A percentile compares a stretch with the other conserved stretches of the same genome.
Conservation (phyloP, 2,329 filamentous ascomycete genomes). For the Monilinia vaccinii-corymbosi region DNA sequence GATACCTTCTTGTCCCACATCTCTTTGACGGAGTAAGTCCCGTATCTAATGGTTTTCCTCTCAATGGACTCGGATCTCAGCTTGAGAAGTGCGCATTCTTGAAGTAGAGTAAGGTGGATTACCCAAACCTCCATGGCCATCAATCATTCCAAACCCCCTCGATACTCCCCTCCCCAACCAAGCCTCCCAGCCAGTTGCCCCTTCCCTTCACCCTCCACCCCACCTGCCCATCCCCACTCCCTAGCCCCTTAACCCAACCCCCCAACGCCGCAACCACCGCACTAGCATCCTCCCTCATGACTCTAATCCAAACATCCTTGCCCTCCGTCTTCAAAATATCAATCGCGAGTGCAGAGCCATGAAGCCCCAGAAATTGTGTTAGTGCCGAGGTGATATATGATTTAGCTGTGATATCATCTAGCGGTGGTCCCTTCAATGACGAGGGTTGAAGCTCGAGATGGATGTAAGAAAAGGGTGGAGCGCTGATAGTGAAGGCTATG, state of each 20-base stretch:
- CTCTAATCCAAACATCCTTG: constrained; percentile 51
- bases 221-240: constrained; percentile 28
- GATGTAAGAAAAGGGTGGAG: constrained; percentile 46
- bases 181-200: constrained; percentile 55
- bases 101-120: background rate
- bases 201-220: constrained; percentile 44
- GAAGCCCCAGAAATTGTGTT: constrained; percentile 59
- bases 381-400: constrained; percentile 56
- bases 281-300: constrained; percentile 51
- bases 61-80: background rate
- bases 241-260: constrained; percentile 46
- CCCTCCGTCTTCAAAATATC: constrained; percentile 58
- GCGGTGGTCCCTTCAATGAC: constrained; percentile 18
- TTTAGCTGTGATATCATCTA: constrained; percentile 55
- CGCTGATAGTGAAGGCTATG: constrained; percentile 41
- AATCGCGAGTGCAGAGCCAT: constrained; percentile 56
- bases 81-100: background rate
- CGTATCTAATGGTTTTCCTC: background rate
- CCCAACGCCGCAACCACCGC: constrained; percentile 56
- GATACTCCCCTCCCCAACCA: constrained; percentile 37
- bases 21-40: background rate
- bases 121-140: background rate
- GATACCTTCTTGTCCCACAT: background rate
- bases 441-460: constrained; percentile 42
- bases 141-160: constrained; percentile 19